These are phyloP conservation scores for Asclepias syriaca DNA, from an alignment of 257 asterid species.

Conservation along the genomic window DNA sequence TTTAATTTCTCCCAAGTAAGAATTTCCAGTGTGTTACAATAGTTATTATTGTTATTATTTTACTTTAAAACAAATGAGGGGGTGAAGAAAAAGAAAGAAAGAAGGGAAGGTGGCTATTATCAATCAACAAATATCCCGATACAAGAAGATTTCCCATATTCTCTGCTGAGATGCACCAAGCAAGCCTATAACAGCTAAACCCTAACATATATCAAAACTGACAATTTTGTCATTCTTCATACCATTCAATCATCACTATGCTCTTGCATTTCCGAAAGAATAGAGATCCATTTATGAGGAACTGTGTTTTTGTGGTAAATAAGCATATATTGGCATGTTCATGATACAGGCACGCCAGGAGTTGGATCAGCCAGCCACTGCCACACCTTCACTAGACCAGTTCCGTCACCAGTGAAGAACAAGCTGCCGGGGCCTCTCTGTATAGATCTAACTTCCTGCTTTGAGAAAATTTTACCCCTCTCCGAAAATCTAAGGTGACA, in stretches of 20 bases:
- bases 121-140: neutral
- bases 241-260: conserved; percentile 2
- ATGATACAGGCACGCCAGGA: conserved; percentile 13
- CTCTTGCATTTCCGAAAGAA: conserved; percentile 8
- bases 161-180: conserved; percentile 7
- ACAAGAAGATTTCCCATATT: neutral
- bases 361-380: conserved; percentile 60
- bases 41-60: neutral
- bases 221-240: neutral
- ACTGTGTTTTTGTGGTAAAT: neutral
- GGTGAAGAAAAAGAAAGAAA: no score
- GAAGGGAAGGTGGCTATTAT: neutral
- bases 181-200: neutral
- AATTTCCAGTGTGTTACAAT: neutral
- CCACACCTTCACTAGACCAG: conserved; percentile 90
- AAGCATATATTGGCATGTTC: neutral
- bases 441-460: conserved; percentile 73
- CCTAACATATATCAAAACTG: conserved; percentile 23
- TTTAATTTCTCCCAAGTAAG: neutral
- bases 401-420: conserved; percentile 92
- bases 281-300: neutral
- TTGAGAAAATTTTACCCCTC: conserved; percentile 79
- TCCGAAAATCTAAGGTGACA: conserved; percentile 53
- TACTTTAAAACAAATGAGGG: no score
- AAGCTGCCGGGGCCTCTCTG: conserved; percentile 82